Evolutionary conservation across 352 stramenopile genomes (phyloP).

Genomic region (Phytophthora melonis): DNA sequence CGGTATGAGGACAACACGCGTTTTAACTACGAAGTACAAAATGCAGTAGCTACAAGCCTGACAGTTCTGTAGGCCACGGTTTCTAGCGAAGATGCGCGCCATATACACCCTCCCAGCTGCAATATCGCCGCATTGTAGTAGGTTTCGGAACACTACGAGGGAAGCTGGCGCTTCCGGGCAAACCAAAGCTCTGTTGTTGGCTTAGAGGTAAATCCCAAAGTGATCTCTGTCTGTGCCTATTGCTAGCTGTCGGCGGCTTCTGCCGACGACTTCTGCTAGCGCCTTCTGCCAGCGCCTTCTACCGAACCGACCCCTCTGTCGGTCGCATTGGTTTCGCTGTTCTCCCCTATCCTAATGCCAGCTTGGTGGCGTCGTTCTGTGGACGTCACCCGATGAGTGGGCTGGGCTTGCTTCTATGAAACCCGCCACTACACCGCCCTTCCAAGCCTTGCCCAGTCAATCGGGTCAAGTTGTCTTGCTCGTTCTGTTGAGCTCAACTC

Average conservation of each 20-base stretch:
- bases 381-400: background rate
- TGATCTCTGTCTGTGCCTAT: no score
- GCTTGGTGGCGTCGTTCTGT: background rate
- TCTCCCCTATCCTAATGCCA: background rate
- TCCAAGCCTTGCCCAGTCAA: conserved; percentile 18
- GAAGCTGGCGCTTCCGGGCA: conserved; percentile 20
- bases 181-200: conserved; percentile 1
- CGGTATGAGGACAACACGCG: no score
- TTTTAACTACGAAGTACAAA: no score
- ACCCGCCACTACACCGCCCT: conserved; percentile 17
- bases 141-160: conserved; percentile 12
- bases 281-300: no score
- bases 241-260: no score
- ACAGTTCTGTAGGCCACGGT: no score
- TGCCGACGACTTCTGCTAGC: no score
- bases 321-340: background rate
- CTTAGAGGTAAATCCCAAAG: no score
- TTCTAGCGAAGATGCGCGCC: no score
- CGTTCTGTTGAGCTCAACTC: no score
- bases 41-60: no score
- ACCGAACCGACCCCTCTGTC: background rate
- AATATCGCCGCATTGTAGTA: conserved; percentile 27
- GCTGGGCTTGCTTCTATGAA: background rate
- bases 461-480: background rate
- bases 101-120: no score